phyloP scores from a whole-genome alignment of 352 stramenopile species.

The Lagenidium giganteum region DNA sequence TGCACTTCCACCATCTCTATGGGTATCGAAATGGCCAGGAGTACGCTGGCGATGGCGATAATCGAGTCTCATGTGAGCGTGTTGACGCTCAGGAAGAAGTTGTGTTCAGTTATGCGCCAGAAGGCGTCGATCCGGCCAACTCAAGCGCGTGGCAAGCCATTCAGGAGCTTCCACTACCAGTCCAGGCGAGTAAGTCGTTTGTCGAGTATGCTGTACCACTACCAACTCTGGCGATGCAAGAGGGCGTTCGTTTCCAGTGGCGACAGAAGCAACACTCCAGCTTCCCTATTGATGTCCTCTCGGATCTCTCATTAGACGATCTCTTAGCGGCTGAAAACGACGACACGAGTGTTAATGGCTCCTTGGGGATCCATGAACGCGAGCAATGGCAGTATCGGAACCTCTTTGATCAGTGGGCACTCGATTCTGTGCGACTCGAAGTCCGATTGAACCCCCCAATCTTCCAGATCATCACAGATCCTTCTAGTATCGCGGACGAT shows the following conservation, averaged over 20 bases:
- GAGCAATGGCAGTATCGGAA: conserved; percentile 63
- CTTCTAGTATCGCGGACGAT: neutral
- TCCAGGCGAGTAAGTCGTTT: neutral
- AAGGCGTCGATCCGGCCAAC: conserved; percentile 23
- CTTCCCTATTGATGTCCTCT: conserved; percentile 42
- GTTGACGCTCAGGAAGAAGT: conserved; percentile 47
- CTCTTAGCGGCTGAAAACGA: conserved; percentile 37
- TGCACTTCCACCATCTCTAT: conserved; percentile 68
- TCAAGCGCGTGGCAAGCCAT: conserved; percentile 38
- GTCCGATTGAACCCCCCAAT: conserved; percentile 39
- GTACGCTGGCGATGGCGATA: conserved; percentile 48
- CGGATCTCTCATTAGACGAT: conserved; percentile 12
- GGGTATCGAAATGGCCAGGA: conserved; percentile 30
- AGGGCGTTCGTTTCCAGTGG: conserved; percentile 46
- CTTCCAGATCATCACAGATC: conserved; percentile 17
- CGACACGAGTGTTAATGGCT: conserved; percentile 24
- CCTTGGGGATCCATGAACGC: conserved; percentile 26
- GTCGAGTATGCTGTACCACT: conserved; percentile 27
- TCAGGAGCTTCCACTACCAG: conserved; percentile 24
- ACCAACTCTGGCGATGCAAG: conserved; percentile 35
- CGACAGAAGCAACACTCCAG: conserved; percentile 66
- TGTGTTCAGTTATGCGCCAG: conserved; percentile 39
- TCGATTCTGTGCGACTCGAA: conserved; percentile 54
- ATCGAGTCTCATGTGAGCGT: conserved; percentile 49
- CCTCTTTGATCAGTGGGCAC: conserved; percentile 70